Evolutionary conservation across 768 basidiomycete genomes (phyloP).

Genomic region (Dioszegia hungarica): DNA sequence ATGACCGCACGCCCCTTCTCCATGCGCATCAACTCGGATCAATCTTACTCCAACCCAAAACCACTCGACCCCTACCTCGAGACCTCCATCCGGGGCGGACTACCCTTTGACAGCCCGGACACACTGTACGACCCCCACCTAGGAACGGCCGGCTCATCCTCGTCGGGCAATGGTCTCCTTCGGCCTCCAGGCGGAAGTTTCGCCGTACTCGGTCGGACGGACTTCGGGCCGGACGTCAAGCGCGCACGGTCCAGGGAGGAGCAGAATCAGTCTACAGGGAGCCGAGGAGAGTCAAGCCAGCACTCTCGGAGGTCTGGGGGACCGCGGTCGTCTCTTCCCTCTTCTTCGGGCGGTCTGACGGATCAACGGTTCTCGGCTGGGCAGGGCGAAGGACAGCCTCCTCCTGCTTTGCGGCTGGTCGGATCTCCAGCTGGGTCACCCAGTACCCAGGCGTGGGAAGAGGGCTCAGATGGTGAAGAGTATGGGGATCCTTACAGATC

Average conservation of each 20-base stretch:
- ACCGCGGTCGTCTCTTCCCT: not conserved
- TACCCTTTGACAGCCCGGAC: not conserved
- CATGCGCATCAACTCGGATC: not conserved
- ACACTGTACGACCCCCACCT: slow-evolving; percentile 5
- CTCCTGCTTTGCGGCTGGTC: not conserved
- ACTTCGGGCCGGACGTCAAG: not conserved
- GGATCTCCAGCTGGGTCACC: not conserved
- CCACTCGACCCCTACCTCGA: slow-evolving; percentile 13
- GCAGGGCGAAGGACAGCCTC: not conserved
- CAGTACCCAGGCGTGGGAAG: not conserved
- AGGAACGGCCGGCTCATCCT: not conserved
- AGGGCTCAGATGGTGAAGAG: not conserved
- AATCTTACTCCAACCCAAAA: slow-evolving; percentile 3
- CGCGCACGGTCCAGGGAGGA: too few species aligned
- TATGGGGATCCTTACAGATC: too few species aligned
- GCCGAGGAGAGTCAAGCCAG: too few species aligned
- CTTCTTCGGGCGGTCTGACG: not conserved
- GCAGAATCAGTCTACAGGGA: too few species aligned
- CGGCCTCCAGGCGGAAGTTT: not conserved
- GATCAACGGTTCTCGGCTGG: not conserved
- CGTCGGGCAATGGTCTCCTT: not conserved
- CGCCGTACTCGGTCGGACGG: not conserved
- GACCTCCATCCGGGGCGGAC: slow-evolving; percentile 1
- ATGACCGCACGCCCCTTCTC: not conserved
- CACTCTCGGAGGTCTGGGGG: not conserved